phyloP scores from a whole-genome alignment of 2,329 filamentous ascomycete genomes.

The Nemania sp. region DNA sequence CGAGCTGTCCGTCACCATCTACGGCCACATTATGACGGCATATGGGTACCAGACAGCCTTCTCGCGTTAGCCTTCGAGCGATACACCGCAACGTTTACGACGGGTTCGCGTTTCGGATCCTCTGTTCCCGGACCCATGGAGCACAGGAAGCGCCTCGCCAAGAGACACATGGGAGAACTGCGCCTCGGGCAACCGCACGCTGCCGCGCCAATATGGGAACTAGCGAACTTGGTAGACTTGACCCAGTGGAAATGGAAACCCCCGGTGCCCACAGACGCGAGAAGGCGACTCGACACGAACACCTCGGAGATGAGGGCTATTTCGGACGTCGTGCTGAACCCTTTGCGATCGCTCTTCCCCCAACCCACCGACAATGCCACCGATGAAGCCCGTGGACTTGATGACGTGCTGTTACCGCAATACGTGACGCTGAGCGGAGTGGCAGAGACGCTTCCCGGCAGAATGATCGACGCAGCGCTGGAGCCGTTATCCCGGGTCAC shows the following conservation, averaged over 20 bases:
- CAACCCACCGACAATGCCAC: not conserved
- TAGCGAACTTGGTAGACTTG: conserved; percentile 50
- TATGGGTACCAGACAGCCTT: conserved; percentile 65
- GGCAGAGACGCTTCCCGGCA: conserved; percentile 23
- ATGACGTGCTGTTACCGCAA: conserved; percentile 4
- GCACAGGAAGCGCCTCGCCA: conserved; percentile 56
- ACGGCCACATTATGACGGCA: conserved; percentile 45
- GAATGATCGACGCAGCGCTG: conserved; percentile 26
- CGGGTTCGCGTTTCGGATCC: conserved; percentile 36
- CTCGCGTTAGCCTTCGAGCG: conserved; percentile 56
- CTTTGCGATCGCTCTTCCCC: not conserved
- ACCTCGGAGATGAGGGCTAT: not conserved
- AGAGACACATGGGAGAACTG: conserved; percentile 58
- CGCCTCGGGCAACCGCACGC: conserved; percentile 46
- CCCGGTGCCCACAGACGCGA: conserved; percentile 45
- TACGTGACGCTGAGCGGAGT: conserved; percentile 16
- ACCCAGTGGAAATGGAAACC: conserved; percentile 58
- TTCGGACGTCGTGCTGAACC: not conserved
- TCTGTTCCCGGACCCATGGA: conserved; percentile 60
- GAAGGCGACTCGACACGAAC: conserved; percentile 16
- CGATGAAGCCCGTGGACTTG: not conserved
- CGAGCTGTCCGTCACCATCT: conserved; percentile 52
- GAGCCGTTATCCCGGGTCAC: conserved; percentile 26
- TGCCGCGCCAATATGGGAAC: conserved; percentile 50
- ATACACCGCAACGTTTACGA: conserved; percentile 43